Percentiles rank a stretch among this genome's conserved stretches.
Conservation (phyloP, 2,329 filamentous ascomycete species). For the Colletotrichum euphorbiae region DNA sequence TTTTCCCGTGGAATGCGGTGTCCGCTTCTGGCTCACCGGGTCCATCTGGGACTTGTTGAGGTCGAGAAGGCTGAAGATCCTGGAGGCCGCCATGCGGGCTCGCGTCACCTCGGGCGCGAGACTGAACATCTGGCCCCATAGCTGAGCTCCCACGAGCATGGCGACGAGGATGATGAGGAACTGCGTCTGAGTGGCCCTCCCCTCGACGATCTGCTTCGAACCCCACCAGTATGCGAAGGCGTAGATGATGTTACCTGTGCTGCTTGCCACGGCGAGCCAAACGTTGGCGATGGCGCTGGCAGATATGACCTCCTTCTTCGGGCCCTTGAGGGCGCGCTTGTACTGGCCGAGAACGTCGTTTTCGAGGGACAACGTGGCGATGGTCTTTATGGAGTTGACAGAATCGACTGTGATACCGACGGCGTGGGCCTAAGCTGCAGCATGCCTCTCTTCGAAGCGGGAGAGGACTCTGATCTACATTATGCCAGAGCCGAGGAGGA, state of each 20-base stretch:
- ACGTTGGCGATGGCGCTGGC: slow-evolving; percentile 65
- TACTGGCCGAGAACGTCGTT: slow-evolving; percentile 65
- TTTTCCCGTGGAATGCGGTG: slow-evolving; percentile 39
- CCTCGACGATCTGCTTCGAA: slow-evolving; percentile 74
- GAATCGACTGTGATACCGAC: slow-evolving; percentile 75
- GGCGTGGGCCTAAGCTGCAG: slow-evolving; percentile 72
- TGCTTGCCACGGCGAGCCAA: slow-evolving; percentile 71
- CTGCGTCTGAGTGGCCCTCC: slow-evolving; percentile 72
- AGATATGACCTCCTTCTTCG: slow-evolving; percentile 66
- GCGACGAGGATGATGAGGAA: slow-evolving; percentile 81
- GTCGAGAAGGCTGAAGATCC: slow-evolving; percentile 65
- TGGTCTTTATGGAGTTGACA: slow-evolving; percentile 73
- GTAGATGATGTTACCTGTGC: slow-evolving; percentile 75
- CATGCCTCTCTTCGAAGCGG: slow-evolving; percentile 71
- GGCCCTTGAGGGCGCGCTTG: slow-evolving; percentile 59
- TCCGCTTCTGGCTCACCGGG: slow-evolving; percentile 43
- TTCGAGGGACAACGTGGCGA: slow-evolving; percentile 67
- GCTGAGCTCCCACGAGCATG: slow-evolving; percentile 77
- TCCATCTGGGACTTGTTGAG: slow-evolving; percentile 46
- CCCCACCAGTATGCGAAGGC: slow-evolving; percentile 87
- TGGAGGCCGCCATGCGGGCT: slow-evolving; percentile 70
- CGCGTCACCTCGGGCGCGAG: slow-evolving; percentile 80
- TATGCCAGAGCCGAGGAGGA: slow-evolving; percentile 76
- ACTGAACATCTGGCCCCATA: slow-evolving; percentile 80
- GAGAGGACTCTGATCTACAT: slow-evolving; percentile 74